Evolutionary conservation across 371 early-diverging fungal species (phyloP).

Genomic region (Funneliformis caledonium): DNA sequence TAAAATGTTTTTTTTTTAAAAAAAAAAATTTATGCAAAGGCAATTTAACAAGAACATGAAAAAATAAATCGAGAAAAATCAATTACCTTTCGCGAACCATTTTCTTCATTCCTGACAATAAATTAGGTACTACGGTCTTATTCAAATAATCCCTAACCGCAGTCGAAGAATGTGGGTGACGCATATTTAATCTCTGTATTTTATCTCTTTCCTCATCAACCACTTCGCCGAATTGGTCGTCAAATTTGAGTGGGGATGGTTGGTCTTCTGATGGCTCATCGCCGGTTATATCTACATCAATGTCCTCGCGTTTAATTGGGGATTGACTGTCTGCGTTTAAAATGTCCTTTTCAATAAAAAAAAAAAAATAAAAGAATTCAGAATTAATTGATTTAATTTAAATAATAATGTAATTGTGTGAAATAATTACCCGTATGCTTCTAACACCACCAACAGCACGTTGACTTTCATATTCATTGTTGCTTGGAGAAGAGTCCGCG

Average conservation of each 20-base stretch:
- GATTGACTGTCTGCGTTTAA: conserved; percentile 33
- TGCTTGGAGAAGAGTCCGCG: conserved; percentile 24
- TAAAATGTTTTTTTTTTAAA: not conserved
- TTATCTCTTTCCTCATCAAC: conserved; percentile 33
- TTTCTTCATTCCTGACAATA: conserved; percentile 31
- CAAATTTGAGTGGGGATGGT: conserved; percentile 17
- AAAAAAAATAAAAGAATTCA: not conserved
- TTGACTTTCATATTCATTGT: conserved; percentile 16
- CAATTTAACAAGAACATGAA: not conserved
- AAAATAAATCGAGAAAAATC: not conserved
- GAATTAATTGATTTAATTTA: not conserved
- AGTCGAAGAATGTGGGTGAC: conserved; percentile 23
- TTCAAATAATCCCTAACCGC: conserved; percentile 35
- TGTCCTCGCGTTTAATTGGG: conserved; percentile 21
- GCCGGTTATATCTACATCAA: conserved; percentile 15
- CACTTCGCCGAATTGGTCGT: conserved; percentile 10
- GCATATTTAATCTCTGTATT: conserved; percentile 32
- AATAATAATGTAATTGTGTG: not conserved
- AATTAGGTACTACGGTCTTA: conserved; percentile 33
- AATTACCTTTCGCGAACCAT: conserved; percentile 32
- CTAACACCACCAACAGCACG: conserved; percentile 7
- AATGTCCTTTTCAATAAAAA: conserved; percentile 19
- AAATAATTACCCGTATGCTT: conserved; percentile 17
- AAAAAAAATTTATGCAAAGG: not conserved
- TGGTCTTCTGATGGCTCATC: not conserved